phyloP scores from a whole-genome alignment of 257 asterid genomes.

The Jacaranda mimosifolia region DNA sequence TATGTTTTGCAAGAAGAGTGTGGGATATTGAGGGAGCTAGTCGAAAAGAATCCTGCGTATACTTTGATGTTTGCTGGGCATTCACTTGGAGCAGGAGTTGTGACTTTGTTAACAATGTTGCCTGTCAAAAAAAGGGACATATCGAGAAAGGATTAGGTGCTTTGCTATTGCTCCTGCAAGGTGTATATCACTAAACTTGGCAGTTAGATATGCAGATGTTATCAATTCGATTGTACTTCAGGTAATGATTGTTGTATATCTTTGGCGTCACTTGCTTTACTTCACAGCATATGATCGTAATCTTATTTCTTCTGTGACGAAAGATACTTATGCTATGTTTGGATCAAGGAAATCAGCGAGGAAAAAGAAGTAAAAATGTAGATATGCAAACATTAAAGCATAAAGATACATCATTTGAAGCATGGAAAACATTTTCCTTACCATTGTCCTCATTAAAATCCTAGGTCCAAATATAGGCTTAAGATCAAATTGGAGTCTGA shows the following conservation, averaged over 20 bases:
- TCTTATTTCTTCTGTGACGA: neutral
- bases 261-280: neutral
- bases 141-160: conserved; percentile 85
- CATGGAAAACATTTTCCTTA: too few relatives aligned
- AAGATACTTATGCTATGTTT: too few relatives aligned
- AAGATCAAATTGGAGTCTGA: too few relatives aligned
- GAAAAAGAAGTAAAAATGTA: too few relatives aligned
- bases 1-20: conserved; percentile 77
- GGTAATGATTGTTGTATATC: conserved; percentile 53
- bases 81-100: conserved; percentile 97
- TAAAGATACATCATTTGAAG: too few relatives aligned
- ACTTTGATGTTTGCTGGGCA: conserved; percentile 91
- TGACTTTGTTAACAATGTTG: conserved; percentile 79
- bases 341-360: too few relatives aligned
- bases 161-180: conserved; percentile 96
- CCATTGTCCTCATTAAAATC: too few relatives aligned
- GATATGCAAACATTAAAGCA: too few relatives aligned
- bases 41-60: conserved; percentile 62
- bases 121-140: conserved; percentile 77
- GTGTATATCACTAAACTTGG: conserved; percentile 94
- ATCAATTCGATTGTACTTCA: conserved; percentile 92
- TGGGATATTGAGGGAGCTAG: conserved; percentile 59
- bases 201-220: conserved; percentile 93
- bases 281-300: neutral
- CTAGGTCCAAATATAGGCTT: too few relatives aligned